Evolutionary conservation across 176 grass and related monocot genomes (phyloP).

Genomic region (Areca catechu): DNA sequence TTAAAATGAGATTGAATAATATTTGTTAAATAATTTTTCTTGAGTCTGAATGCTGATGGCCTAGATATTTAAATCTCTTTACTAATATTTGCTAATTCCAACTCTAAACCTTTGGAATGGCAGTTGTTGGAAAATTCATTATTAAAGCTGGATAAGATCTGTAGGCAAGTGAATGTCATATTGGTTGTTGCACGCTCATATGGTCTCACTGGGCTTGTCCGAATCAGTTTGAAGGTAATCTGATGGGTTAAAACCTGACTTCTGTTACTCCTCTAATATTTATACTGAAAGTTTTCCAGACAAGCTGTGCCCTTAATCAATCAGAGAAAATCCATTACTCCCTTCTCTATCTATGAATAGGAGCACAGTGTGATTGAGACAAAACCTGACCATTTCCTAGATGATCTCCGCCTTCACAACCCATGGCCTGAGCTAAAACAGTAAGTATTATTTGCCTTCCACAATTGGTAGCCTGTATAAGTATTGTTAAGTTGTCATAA

Average conservation of each 20-base stretch:
- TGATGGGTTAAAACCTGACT: conserved; percentile 1
- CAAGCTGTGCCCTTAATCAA: no score
- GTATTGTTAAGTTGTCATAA: neutral
- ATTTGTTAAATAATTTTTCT: no score
- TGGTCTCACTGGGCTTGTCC: conserved; percentile 80
- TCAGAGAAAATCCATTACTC: conserved; percentile 11
- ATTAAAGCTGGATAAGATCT: conserved; percentile 82
- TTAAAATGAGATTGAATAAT: no score
- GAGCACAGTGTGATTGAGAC: conserved; percentile 76
- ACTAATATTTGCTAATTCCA: conserved; percentile 13
- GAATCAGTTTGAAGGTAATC: conserved; percentile 84
- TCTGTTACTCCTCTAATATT: neutral
- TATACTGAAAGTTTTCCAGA: no score
- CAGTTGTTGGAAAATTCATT: conserved; percentile 71
- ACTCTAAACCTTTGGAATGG: conserved; percentile 5
- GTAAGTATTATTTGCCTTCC: conserved; percentile 31
- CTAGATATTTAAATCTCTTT: no score
- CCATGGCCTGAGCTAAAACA: conserved; percentile 87
- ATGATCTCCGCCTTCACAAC: conserved; percentile 87
- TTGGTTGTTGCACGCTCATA: conserved; percentile 81
- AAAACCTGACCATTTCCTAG: conserved; percentile 96
- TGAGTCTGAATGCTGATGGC: no score
- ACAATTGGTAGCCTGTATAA: neutral
- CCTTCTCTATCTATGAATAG: conserved; percentile 28
- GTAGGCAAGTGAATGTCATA: conserved; percentile 54